Conservation (phyloP, 306 rosid genomes). For the Rosa lucieae region DNA sequence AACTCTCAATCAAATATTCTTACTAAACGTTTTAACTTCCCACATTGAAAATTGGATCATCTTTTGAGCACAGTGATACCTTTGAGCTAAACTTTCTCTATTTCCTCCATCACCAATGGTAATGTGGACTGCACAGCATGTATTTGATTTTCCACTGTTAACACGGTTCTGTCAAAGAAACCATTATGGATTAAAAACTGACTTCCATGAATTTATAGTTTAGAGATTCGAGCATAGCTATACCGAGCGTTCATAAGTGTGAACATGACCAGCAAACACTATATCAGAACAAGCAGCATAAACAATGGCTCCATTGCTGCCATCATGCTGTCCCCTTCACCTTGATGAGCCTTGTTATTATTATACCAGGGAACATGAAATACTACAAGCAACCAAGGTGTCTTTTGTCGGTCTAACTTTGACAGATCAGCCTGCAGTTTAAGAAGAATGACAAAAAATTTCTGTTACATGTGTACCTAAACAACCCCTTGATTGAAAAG, state of each 20-base stretch:
- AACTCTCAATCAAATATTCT: background rate
- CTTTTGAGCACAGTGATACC: slow-evolving; percentile 32
- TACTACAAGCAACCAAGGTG: slow-evolving; percentile 80
- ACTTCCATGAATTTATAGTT: background rate
- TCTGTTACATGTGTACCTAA: background rate
- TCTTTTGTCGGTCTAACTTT: slow-evolving; percentile 70
- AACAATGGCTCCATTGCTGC: slow-evolving; percentile 74
- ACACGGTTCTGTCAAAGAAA: slow-evolving; percentile 62
- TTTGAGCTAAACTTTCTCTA: slow-evolving; percentile 77
- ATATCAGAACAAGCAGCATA: slow-evolving; percentile 74
- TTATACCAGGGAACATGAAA: slow-evolving; percentile 96
- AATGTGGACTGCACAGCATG: slow-evolving; percentile 82
- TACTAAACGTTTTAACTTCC: background rate
- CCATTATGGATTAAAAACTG: background rate
- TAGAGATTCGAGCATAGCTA: background rate
- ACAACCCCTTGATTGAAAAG: background rate
- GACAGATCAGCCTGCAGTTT: slow-evolving; percentile 60
- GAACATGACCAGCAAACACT: slow-evolving; percentile 82
- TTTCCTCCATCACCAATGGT: slow-evolving; percentile 97
- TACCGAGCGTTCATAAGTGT: slow-evolving; percentile 94
- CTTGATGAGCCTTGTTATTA: slow-evolving; percentile 82
- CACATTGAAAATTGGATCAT: background rate
- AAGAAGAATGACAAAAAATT: slow-evolving; percentile 19
- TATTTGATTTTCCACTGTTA: slow-evolving; percentile 56
- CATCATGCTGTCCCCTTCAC: slow-evolving; percentile 85